Conservation (phyloP, 2,329 filamentous ascomycete species). For the Rhynchosporium secalis region DNA sequence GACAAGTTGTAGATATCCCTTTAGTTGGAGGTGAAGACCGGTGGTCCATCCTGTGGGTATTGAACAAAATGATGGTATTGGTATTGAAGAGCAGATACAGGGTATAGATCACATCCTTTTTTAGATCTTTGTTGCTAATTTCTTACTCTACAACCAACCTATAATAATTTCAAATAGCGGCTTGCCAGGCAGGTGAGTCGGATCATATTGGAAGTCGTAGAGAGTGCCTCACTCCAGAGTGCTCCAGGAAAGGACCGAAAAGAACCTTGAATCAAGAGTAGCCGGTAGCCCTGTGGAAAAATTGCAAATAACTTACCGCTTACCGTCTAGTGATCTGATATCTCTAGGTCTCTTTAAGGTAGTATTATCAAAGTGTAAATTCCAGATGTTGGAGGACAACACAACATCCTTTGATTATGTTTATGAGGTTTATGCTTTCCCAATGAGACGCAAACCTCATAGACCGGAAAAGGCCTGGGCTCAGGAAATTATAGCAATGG, state of each 20-base stretch:
- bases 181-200: too few species aligned
- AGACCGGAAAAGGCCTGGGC: conserved; percentile 19
- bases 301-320: not conserved
- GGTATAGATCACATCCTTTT: not conserved
- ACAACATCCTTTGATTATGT: not conserved
- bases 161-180: not conserved
- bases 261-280: not conserved
- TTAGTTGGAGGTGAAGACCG: not conserved
- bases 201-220: too few species aligned
- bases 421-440: conserved; percentile 6
- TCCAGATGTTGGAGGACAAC: not conserved
- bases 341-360: not conserved
- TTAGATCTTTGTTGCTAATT: not conserved
- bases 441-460: conserved; percentile 12
- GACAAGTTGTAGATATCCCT: not conserved
- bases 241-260: too few species aligned
- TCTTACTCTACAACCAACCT: not conserved
- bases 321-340: not conserved
- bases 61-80: conserved; percentile 1
- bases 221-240: too few species aligned
- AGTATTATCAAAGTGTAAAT: conserved; percentile 1
- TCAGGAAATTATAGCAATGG: conserved; percentile 18
- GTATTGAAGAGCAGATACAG: conserved; percentile 1
- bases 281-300: not conserved
- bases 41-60: not conserved